Evolutionary conservation across 169 alveolate genomes (phyloP).

Genomic region (Plasmodium gallinaceum): DNA sequence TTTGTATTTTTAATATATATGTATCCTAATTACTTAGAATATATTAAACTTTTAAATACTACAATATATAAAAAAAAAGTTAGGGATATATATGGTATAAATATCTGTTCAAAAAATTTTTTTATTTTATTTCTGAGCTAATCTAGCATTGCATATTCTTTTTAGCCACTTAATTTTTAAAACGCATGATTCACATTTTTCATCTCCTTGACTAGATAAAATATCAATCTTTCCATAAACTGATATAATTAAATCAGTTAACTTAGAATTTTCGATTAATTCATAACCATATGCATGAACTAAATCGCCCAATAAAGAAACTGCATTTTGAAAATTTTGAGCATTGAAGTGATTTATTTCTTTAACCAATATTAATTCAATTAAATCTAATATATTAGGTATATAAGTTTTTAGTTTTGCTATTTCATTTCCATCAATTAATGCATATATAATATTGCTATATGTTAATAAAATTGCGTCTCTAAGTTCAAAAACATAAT

Average conservation of each 20-base stretch:
- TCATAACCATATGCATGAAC: slow-evolving; percentile 78
- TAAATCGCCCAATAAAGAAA: slow-evolving; percentile 72
- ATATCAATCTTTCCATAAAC: slow-evolving; percentile 77
- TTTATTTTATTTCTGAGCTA: slow-evolving; percentile 37
- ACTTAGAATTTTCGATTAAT: slow-evolving; percentile 60
- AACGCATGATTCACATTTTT: slow-evolving; percentile 76
- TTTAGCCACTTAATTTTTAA: slow-evolving; percentile 75
- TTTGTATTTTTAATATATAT: too few species aligned
- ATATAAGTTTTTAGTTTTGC: slow-evolving; percentile 86
- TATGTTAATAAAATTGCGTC: slow-evolving; percentile 91
- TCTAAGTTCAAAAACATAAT: slow-evolving; percentile 91
- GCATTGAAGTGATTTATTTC: slow-evolving; percentile 77
- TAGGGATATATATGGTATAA: too few species aligned
- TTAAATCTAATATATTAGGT: slow-evolving; percentile 87
- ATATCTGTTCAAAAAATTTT: neutral
- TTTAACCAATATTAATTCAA: slow-evolving; percentile 84
- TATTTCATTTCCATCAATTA: slow-evolving; percentile 89
- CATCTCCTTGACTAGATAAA: slow-evolving; percentile 75
- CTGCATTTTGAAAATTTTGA: slow-evolving; percentile 74
- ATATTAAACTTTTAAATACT: too few species aligned
- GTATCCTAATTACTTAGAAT: too few species aligned
- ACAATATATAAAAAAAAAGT: too few species aligned
- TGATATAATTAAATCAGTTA: slow-evolving; percentile 73
- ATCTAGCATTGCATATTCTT: slow-evolving; percentile 66
- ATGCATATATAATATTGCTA: slow-evolving; percentile 91